Evolutionary conservation across 176 grass and related monocot species (phyloP), one percentile per base, ranked within the genome.

Genomic region (Cocos nucifera): DNA sequence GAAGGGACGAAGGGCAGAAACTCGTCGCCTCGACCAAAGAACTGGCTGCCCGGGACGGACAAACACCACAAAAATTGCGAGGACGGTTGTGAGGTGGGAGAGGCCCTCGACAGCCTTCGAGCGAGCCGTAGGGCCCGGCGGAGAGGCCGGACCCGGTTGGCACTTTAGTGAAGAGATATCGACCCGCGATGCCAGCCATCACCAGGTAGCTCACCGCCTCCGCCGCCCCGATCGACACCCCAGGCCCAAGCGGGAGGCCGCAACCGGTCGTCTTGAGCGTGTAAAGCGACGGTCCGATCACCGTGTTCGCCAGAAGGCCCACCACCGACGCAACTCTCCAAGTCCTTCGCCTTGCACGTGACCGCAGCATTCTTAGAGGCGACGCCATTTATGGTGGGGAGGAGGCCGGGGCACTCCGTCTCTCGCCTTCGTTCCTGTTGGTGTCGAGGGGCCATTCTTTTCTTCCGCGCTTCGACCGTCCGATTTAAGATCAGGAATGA

Each of bases 191-290:
- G 0, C 49, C 83, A 2, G 69, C 86, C 54, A 88, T 62, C 17
- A 72, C 78, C 54, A 96, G 80, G 69, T 90, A 90, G 78, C 83
- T 90, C 22, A 90, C 66, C 2, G 83, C 86, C 68, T 96, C 92
- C 56, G 77, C 75, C 17, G 80, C 86, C 22, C 83, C 86, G 7
- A 96, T 64, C 19, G 80, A 55, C 18, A 83, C 78, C 4, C 80
- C 83, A 4, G 92, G 80, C 22, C 86, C 83, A 1, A 83, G 83
- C 0, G 81, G 80, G 0, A 90, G 83, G 3, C 81, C 81, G 50
- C 92, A 90, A 0, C 86, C 86, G 62, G 86, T 88, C 49, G 83
- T 60, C 23, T 87, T 82, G 3, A 90, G 78, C 12, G 83, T 73
- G 78, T 88, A 88, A 19, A 90, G 83, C 8, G 83, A 96, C 62